Evolutionary conservation across 495 filamentous ascomycete species (phyloP), one percentile per base, ranked within the genome.

Genomic region (Aspergillus cavernicola): DNA sequence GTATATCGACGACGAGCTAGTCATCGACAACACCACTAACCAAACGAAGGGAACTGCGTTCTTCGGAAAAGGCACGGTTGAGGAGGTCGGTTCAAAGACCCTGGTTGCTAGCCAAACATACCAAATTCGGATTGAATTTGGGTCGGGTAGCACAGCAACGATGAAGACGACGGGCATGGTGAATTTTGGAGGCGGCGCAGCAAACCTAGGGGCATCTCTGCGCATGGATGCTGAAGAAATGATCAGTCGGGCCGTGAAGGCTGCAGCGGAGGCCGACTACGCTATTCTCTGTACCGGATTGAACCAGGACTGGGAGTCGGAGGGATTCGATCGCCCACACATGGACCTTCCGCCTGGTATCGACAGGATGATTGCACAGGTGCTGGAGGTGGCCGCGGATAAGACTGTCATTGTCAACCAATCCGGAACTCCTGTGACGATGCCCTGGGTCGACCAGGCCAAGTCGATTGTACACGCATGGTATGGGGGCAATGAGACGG

Each of bases 261-360:
- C 82, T 11, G 87, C 86, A 3, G 67, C 66, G 48, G 74, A 77
- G 29, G 80, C 80, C 7, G 87, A 92, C 56, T 81, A 86, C 12
- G 84, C 84, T 3, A 74, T 92, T 41, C 72, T 92, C 6, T 80
- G 87, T 54, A 84, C 87, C n/a, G 88, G 89, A 2, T 73, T 92
- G 26, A 87, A 88, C 62, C 81, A 78, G 28, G 89, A 93, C 61
- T 92, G 88, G 88, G 89, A 92, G 67, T 87, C 85, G 23, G 89
- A 92, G 68, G 89, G 89, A 5, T 88, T 88, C 54, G 88, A 92
- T 64, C 78, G 88, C 23, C 73, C 82, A 58, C 81, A 80, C 28
- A 90, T 91, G 87, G 83, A 88, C 60, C 77, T 92, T 16, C 88
- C 87, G 9, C 81, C 83, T 6, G 60, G 59, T 2, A 79, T 79